phyloP scores from a whole-genome alignment of 495 filamentous ascomycete species.

The Apodospora peruviana region DNA sequence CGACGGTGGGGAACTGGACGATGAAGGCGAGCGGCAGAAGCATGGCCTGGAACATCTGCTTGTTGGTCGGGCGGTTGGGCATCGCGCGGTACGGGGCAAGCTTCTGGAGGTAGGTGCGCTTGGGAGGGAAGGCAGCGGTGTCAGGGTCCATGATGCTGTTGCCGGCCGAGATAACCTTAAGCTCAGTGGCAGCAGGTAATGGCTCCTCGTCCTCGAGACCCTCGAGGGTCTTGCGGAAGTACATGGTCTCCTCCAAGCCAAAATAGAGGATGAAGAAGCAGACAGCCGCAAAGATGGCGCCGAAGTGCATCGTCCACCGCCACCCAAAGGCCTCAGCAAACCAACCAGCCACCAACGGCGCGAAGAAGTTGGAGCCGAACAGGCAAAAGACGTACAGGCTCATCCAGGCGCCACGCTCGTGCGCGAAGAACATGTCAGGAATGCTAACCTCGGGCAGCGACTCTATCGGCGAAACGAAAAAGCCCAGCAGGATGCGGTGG shows the following conservation, averaged over 20 bases:
- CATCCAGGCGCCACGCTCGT: constrained; percentile 47
- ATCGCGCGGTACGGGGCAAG: constrained; percentile 1
- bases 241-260: constrained; percentile 27
- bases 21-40: constrained; percentile 14
- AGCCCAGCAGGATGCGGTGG: constrained; percentile 49
- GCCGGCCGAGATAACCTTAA: neutral
- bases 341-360: constrained; percentile 56
- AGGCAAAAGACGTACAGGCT: constrained; percentile 49
- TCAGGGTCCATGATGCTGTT: neutral
- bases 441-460: constrained; percentile 53
- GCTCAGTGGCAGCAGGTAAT: neutral
- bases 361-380: constrained; percentile 55
- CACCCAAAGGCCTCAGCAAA: constrained; percentile 57
- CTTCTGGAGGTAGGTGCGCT: constrained; percentile 3
- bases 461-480: constrained; percentile 45
- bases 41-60: constrained; percentile 11
- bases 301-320: constrained; percentile 52
- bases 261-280: constrained; percentile 37
- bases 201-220: constrained; percentile 9
- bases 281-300: constrained; percentile 55
- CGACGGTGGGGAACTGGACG: constrained; percentile 18
- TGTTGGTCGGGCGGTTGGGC: constrained; percentile 7
- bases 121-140: neutral
- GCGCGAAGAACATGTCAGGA: constrained; percentile 58
- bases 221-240: constrained; percentile 16